Evolutionary conservation across 352 stramenopile genomes (phyloP), one percentile per base, ranked within the genome.

Genomic region (Thalassiosira pacifica): DNA sequence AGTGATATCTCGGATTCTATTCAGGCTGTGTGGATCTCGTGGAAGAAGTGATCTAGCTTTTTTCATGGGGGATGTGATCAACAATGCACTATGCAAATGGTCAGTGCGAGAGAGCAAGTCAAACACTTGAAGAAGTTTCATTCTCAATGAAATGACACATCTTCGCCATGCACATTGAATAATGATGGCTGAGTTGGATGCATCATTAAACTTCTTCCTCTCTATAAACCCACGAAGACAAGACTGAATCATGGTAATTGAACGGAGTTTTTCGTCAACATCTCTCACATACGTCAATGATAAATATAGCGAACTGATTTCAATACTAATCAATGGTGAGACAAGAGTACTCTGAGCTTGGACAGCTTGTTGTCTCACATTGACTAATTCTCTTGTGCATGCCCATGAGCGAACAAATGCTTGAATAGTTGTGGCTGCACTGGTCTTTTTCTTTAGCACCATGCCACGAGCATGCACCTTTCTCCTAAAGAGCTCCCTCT

Each of bases 151-250:
- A 45, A 57, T 32, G 34, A 83, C 42, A 64, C 64, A 85, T 60
- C 29, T 53, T 61, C 52, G 79, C 75, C 72, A 82, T 55, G 57
- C 60, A 24, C 42, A 13, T 75, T 88, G 82, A 66, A 88, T 88
- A n/a, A 69, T 71, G 29, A 0, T 66, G 8, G 82, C 76, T n/a
- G 82, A 64, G 26, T 61, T 19, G 45, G 73, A 65, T 48, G 37
- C 65, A 40, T 26, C 19, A 26, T 37, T 8, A 13, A 85, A 45
- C 26, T 60, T 70, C 11, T n/a, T 67, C 18, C 65, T 71, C 9
- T 76, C 5, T 18, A 85, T 37, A 60, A 64, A 72, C 27, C 72
- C 61, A 37, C 76, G 53, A 8, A 65, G 42, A 29, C 48, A 48
- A 32, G 65, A 29, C 71, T 85, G 82, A 16, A 81, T 57, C 6